Evolutionary conservation across 2,329 filamentous ascomycete genomes (phyloP).

Genomic region (Colletotrichum salicis): DNA sequence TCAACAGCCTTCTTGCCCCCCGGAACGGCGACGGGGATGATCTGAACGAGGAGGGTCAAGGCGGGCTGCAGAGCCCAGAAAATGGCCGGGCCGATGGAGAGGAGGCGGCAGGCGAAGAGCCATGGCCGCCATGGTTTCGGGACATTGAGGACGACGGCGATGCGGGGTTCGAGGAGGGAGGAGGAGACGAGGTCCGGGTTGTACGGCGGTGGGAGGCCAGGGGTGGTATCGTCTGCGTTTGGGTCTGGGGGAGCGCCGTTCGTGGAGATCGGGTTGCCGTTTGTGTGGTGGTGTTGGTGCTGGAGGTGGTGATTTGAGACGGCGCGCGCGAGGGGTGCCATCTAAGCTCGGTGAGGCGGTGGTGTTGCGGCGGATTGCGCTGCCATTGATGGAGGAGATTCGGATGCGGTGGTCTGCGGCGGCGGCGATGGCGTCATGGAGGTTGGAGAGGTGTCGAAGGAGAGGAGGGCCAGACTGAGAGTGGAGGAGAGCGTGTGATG

Average conservation of each 20-base stretch:
- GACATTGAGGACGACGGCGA: constrained; percentile 81
- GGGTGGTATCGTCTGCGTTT: background rate
- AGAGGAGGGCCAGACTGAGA: background rate
- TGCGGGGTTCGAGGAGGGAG: constrained; percentile 76
- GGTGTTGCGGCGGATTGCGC: constrained; percentile 23
- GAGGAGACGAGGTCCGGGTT: constrained; percentile 35
- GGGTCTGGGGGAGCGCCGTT: constrained; percentile 11
- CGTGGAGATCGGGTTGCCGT: background rate
- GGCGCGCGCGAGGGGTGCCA: constrained; percentile 23
- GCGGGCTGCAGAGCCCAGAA: constrained; percentile 78
- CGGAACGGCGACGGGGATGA: constrained; percentile 56
- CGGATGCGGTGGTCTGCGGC: background rate
- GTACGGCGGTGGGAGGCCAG: constrained; percentile 19
- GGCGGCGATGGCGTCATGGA: background rate
- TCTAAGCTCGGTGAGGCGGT: constrained; percentile 11
- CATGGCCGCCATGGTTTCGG: constrained; percentile 78
- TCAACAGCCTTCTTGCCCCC: constrained; percentile 34
- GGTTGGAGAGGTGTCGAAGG: background rate
- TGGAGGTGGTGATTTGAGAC: constrained; percentile 2
- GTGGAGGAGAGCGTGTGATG: background rate
- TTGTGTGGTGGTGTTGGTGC: background rate
- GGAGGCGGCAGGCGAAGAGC: constrained; percentile 76
- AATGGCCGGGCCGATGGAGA: constrained; percentile 76
- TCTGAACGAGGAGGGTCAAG: constrained; percentile 73
- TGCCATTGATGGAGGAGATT: constrained; percentile 23